Base-by-base conservation (phyloP, 306 rosid species). In the Mimosa bimucronata region DNA sequence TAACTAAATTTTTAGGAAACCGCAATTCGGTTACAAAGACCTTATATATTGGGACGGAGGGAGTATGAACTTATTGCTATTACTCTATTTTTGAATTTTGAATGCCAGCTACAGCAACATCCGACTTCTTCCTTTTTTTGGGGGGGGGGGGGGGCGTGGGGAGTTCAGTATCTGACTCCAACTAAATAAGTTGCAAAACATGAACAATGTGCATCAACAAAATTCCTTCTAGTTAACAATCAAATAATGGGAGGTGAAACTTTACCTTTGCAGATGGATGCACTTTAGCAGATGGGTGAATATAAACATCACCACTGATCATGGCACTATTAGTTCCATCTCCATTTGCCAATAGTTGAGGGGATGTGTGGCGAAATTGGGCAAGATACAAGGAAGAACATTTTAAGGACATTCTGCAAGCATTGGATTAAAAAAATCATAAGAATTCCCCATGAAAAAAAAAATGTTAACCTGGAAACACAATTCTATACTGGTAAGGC, bases 261-360 rank as follows among this genome's bases (percentile, higher is more conserved):
- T 67, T 62, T 67, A 94, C 99, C 96, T 95, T 91, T 45, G 98
- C 99, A 60, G 91, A 90, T 30, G 98, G 98, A 82, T 95, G 98
- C 60, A 91, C 87, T 89, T 93, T 95, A 38, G 99, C 99, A 18
- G 99, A 95, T 58, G 98, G 98, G 81, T 95, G 99, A 81, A 95
- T 71, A 76, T 89, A 95, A 77, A 93, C 99, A 82, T 95, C 92
- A 48, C 97, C 98, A n/a, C 53, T 86, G 68, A 95, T 87, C 83
- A 73, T 80, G 58, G 99, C 92, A 64, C 79, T 85, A 83, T 83
- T 91, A 5, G 73, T 65, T 80, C 98, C 98, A 66, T 95, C 90
- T 62, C 97, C 98, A 66, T 81, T 79, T 18, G 86, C 91, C 91
- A 95, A 83, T 58, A 93, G 87, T 26, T 95, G 81, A 8, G 98